phyloP scores from a whole-genome alignment of 306 rosid species.

The Medicago truncatula region MtrunA17r5.0-ANR NC_053048.1:7335001-7335500 shows the following conservation, averaged over 20 bases:
- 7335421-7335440: too few relatives aligned
- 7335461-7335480: too few relatives aligned
- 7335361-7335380: too few relatives aligned
- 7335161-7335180: constrained; percentile 56
- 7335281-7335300: neutral
- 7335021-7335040: constrained; percentile 56
- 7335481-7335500: too few relatives aligned
- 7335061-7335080: constrained; percentile 84
- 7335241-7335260: too few relatives aligned
- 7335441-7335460: too few relatives aligned
- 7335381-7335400: too few relatives aligned
- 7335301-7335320: neutral
- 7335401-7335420: too few relatives aligned
- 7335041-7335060: constrained; percentile 63
- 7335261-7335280: neutral
- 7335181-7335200: constrained; percentile 1
- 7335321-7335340: neutral
- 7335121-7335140: constrained; percentile 87
- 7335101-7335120: constrained; percentile 90
- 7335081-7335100: constrained; percentile 88
- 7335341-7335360: too few relatives aligned
- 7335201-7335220: neutral
- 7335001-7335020: constrained; percentile 82
- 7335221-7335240: neutral
- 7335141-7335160: constrained; percentile 52